Evolutionary conservation across 139 green algal genomes (phyloP), one percentile per base, ranked within the genome.

Genomic region (Closterium sp.): DNA sequence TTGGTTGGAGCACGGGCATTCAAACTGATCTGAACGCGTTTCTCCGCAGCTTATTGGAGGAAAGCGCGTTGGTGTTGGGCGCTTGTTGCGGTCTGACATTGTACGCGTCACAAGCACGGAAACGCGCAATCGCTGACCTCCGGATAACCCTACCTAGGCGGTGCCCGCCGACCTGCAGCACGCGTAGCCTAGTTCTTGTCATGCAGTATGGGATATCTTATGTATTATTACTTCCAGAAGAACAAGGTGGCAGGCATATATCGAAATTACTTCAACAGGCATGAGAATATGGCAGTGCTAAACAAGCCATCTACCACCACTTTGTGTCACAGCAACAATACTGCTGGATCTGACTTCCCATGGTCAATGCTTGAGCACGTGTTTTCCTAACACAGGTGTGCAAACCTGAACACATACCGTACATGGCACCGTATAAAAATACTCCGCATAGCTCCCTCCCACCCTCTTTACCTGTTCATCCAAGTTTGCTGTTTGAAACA

Each of bases 241-340:
- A 50, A 50, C 4, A 50, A 13, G 38, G 38, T 50, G 38, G 2
- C 38, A 45, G 38, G 38, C 38, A 50, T 13, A 50, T 50, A 50
- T 50, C 38, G 7, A 50, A 17, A 50, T 50, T 50, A 50, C 38
- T 50, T 50, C 38, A 50, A 50, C 38, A 50, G 38, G 38, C 38
- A 50, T 50, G 38, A 50, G 4, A 50, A 50, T 50, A 2, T 50
- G 38, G 38, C 38, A 79, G 13, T 73, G 50, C 13, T 73, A 79
- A 22, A 79, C 62, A 79, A 79, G 70, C 38, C 31, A 89, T 6
- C 17, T 38, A 89, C n/a, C 5, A 89, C 31, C 31, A 1, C 0
- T 85, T 24, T 89, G 86, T 89, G 31, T 89, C 86, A 89, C 31
- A 89, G 24, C 70, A 86, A 90, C 88, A 90, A 5, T 90, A 31